These are phyloP conservation scores for Beauveria caledonica DNA, from an alignment of 2,329 filamentous ascomycete genomes.

Conservation along the genomic window DNA sequence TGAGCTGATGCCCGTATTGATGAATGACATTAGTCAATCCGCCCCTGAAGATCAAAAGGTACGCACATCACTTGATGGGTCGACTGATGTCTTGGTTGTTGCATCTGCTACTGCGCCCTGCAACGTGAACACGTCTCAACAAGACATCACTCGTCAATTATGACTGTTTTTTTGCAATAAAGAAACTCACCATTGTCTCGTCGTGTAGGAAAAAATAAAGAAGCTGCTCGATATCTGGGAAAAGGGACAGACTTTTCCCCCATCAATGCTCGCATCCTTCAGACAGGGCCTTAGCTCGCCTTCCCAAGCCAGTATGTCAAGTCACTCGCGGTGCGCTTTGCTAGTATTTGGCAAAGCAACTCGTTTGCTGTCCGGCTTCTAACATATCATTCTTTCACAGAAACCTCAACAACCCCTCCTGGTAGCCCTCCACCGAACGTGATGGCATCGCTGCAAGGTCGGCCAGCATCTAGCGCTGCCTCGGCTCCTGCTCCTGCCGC, in stretches of 20 bases:
- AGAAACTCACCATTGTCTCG: conserved; percentile 19
- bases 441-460: conserved; percentile 28
- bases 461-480: conserved; percentile 10
- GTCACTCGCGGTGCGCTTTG: background rate
- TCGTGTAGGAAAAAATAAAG: conserved; percentile 78
- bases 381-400: conserved; percentile 38
- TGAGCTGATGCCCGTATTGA: conserved; percentile 84
- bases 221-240: conserved; percentile 98
- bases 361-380: conserved; percentile 20
- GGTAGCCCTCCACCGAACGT: conserved; percentile 48
- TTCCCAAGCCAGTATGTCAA: conserved; percentile 44
- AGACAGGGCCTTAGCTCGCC: conserved; percentile 67
- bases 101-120: conserved; percentile 15
- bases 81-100: conserved; percentile 21
- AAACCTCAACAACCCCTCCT: conserved; percentile 62
- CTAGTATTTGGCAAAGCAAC: background rate
- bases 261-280: conserved; percentile 69
- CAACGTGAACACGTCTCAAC: background rate
- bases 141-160: conserved; percentile 18
- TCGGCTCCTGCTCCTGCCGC: conserved; percentile 28
- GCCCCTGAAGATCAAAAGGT: conserved; percentile 95
- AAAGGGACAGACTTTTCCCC: conserved; percentile 84
- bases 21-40: conserved; percentile 87
- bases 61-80: conserved; percentile 41
- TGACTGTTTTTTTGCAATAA: conserved; percentile 9